Evolutionary conservation across 78 protist genomes (phyloP).

Genomic region (Monosiga brevicollis): DNA sequence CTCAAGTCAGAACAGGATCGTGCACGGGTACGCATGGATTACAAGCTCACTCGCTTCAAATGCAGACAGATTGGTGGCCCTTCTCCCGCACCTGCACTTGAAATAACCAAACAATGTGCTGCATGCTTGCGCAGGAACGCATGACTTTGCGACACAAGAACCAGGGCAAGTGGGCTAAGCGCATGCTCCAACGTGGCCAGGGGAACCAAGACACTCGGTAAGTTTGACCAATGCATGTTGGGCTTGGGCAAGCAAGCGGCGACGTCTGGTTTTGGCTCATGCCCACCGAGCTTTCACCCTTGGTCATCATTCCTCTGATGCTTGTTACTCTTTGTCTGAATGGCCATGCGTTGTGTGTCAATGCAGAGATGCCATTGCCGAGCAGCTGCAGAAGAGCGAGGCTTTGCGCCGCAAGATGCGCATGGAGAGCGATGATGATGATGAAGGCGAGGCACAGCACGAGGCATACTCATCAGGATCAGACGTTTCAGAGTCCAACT

Average conservation of each 20-base stretch:
- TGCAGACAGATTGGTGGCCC: not conserved
- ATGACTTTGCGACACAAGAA: slow-evolving; percentile 48
- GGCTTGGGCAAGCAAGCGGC: not conserved
- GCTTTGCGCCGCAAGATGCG: not conserved
- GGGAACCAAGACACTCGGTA: slow-evolving; percentile 14
- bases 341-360: not conserved
- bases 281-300: not conserved
- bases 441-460: slow-evolving; percentile 16
- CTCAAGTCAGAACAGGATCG: slow-evolving; percentile 25
- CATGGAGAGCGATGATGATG: slow-evolving; percentile 9
- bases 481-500: too few relatives aligned
- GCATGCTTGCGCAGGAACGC: slow-evolving; percentile 22
- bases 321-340: not conserved
- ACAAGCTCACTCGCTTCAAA: not conserved
- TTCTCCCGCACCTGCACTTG: not conserved
- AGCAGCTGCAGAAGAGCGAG: slow-evolving; percentile 3
- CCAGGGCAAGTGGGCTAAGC: slow-evolving; percentile 33
- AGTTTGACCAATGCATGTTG: slow-evolving; percentile 19
- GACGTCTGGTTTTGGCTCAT: not conserved
- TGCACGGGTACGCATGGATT: not conserved
- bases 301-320: not conserved
- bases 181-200: slow-evolving; percentile 31
- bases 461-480: too few relatives aligned
- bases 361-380: not conserved
- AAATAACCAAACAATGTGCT: not conserved